A percentile compares a stretch with the other conserved stretches of the same genome.
Conservation (phyloP, 2,329 filamentous ascomycete species). For the Claviceps paspali region DNA sequence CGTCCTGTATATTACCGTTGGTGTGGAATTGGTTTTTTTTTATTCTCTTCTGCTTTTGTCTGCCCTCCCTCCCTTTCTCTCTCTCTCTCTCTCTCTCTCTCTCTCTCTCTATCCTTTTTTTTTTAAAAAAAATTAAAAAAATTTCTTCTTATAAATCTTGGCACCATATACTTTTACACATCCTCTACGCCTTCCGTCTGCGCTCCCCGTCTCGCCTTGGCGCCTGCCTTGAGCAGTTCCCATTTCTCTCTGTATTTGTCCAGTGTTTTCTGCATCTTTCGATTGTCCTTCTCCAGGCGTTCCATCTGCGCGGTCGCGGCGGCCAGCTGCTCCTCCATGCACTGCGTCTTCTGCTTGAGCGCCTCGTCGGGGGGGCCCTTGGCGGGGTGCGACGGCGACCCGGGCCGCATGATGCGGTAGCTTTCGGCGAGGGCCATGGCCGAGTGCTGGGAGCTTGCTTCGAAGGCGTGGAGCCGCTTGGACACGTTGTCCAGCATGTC, state of each 20-base stretch:
- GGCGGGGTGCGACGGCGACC: constrained; percentile 26
- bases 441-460: constrained; percentile 78
- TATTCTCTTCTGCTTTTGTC: no score
- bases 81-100: no score
- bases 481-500: constrained; percentile 74
- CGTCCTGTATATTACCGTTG: no score
- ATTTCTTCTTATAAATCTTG: no score
- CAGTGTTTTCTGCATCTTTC: constrained; percentile 39
- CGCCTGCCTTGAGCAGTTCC: constrained; percentile 45
- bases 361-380: constrained; percentile 16
- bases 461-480: constrained; percentile 80
- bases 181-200: constrained; percentile 21
- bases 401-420: constrained; percentile 45
- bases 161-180: constrained; percentile 8
- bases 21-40: no score
- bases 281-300: constrained; percentile 47
- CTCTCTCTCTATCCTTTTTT: no score
- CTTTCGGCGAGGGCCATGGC: constrained; percentile 79
- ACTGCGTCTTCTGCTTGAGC: constrained; percentile 36
- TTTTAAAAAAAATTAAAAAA: no score
- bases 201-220: constrained; percentile 35
- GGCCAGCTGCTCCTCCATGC: constrained; percentile 53
- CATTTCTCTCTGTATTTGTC: constrained; percentile 45
- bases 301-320: constrained; percentile 45
- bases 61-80: no score